Percentiles rank a stretch among this genome's conserved stretches.
phyloP scores from a whole-genome alignment of 768 basidiomycete genomes.

The Lactarius sanguifluus region DNA sequence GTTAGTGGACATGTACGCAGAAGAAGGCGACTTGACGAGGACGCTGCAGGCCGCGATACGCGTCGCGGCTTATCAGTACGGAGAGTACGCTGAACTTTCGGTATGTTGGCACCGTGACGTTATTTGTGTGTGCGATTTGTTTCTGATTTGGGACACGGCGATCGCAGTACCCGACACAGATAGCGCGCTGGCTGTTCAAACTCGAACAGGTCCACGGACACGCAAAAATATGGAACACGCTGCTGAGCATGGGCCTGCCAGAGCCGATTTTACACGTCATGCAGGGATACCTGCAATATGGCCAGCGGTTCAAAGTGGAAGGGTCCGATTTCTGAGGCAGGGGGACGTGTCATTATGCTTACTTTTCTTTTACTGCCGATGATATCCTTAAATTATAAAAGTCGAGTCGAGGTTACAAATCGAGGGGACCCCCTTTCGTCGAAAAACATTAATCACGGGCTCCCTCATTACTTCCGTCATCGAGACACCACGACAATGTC shows the following conservation, averaged over 20 bases:
- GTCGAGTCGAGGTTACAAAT: constrained; percentile 10
- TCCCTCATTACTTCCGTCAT: background rate
- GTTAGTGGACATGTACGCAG: constrained; percentile 94
- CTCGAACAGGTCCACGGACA: constrained; percentile 91
- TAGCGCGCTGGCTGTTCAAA: constrained; percentile 90
- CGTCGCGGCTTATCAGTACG: constrained; percentile 88
- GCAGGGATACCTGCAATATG: constrained; percentile 89
- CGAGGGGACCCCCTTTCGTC: background rate
- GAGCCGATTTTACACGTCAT: constrained; percentile 89
- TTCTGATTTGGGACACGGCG: constrained; percentile 23
- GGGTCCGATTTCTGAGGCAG: constrained; percentile 68
- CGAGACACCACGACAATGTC: constrained; percentile 35
- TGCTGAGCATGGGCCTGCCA: constrained; percentile 92
- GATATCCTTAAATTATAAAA: constrained; percentile 21
- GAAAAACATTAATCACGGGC: background rate
- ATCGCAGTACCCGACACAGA: constrained; percentile 80
- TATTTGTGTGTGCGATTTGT: background rate
- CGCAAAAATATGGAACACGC: constrained; percentile 89
- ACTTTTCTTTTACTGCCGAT: constrained; percentile 6
- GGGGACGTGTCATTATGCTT: background rate
- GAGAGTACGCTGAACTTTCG: constrained; percentile 86
- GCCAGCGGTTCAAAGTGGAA: constrained; percentile 83
- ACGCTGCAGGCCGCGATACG: constrained; percentile 90
- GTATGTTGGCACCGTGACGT: constrained; percentile 46
- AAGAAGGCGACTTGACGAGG: constrained; percentile 91